Evolutionary conservation across 768 basidiomycete species (phyloP).

Genomic region (Cystobasidium onofrii): DNA sequence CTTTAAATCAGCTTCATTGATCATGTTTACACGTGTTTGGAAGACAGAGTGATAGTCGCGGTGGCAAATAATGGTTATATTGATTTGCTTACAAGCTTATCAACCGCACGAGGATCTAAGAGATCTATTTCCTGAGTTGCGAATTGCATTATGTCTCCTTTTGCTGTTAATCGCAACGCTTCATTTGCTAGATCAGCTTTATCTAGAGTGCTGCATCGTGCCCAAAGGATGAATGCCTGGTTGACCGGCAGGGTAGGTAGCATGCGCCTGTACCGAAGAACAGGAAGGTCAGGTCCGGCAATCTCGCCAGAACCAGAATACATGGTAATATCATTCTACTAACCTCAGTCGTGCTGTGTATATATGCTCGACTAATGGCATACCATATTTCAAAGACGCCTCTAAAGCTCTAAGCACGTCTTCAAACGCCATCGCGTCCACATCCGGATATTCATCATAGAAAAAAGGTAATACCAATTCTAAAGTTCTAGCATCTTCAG

Average conservation of each 20-base stretch:
- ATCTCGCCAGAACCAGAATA: not conserved
- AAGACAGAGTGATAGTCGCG: not conserved
- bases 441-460: constrained; percentile 25
- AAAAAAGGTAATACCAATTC: constrained; percentile 25
- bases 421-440: constrained; percentile 21
- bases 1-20: not conserved
- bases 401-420: constrained; percentile 10
- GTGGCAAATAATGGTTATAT: not conserved
- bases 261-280: not conserved
- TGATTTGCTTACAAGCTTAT: constrained; percentile 16
- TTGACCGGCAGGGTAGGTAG: constrained; percentile 13
- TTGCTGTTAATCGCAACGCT: constrained; percentile 3
- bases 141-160: constrained; percentile 29
- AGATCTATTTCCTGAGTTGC: not conserved
- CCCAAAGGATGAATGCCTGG: constrained; percentile 22
- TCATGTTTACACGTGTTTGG: not conserved
- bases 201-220: constrained; percentile 1
- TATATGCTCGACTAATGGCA: constrained; percentile 14
- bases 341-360: constrained; percentile 18
- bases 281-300: not conserved
- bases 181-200: constrained; percentile 9
- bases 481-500: constrained; percentile 15
- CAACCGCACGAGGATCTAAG: not conserved
- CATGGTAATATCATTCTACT: not conserved
- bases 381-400: constrained; percentile 17